phyloP scores from a whole-genome alignment of 2,329 filamentous ascomycete genomes.

The Shiraia bambusicola region DNA sequence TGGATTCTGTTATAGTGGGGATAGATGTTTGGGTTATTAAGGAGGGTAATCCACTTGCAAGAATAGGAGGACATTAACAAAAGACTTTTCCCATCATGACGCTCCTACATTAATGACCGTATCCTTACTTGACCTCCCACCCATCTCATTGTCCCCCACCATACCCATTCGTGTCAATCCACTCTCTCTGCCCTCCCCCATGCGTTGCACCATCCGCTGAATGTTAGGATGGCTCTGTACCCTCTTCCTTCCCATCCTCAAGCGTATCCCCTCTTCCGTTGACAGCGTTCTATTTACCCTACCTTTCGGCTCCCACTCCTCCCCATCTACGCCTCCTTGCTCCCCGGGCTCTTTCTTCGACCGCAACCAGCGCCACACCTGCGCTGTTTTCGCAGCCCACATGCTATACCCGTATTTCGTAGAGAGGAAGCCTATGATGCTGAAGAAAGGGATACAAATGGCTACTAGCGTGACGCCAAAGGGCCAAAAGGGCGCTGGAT shows the following conservation, averaged over 20 bases:
- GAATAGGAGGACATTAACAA: conserved; percentile 60
- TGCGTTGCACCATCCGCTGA: conserved; percentile 30
- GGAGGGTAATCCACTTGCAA: conserved; percentile 64
- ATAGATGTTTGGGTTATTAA: conserved; percentile 60
- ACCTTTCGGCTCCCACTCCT: conserved; percentile 6
- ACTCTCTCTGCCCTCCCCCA: conserved; percentile 31
- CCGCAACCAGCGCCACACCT: conserved; percentile 30
- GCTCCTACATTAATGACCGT: conserved; percentile 25
- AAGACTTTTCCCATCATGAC: conserved; percentile 4
- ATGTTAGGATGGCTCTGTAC: conserved; percentile 29
- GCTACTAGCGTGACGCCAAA: conserved; percentile 47
- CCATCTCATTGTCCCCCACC: conserved; percentile 10
- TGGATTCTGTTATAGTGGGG: no score
- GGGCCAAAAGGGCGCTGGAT: conserved; percentile 38
- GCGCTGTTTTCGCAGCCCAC: conserved; percentile 37
- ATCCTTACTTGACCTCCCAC: conserved; percentile 17
- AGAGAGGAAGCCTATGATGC: conserved; percentile 49
- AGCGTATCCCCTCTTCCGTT: conserved; percentile 32
- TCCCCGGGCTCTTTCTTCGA: conserved; percentile 15
- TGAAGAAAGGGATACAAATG: conserved; percentile 51
- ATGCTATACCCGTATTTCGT: conserved; percentile 44
- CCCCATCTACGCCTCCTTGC: conserved; percentile 9
- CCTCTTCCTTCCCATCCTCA: conserved; percentile 17
- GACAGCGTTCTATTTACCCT: conserved; percentile 26
- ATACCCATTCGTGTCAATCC: conserved; percentile 27